Conservation (phyloP, 805 yeast species). For the Yarrowia sp. region DNA sequence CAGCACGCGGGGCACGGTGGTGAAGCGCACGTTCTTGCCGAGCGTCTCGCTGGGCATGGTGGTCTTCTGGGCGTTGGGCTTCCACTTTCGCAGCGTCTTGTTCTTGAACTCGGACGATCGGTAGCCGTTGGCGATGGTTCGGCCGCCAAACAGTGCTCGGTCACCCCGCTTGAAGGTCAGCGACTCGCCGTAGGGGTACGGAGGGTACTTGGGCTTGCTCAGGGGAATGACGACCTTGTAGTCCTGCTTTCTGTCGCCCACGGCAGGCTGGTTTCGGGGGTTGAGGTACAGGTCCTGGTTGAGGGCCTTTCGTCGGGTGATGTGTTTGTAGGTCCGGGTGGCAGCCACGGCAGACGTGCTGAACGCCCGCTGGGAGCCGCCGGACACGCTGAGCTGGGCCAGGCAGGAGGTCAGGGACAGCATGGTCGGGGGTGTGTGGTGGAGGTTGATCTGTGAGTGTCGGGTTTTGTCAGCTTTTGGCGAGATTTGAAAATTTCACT, state of each 20-base stretch:
- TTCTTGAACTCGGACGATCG: slow-evolving; percentile 78
- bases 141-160: slow-evolving; percentile 89
- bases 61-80: slow-evolving; percentile 80
- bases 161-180: slow-evolving; percentile 81
- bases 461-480: neutral
- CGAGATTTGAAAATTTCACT: slow-evolving; percentile 4
- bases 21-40: slow-evolving; percentile 61
- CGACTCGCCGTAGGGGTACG: slow-evolving; percentile 81
- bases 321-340: slow-evolving; percentile 22
- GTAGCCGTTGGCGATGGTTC: slow-evolving; percentile 77
- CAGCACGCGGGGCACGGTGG: slow-evolving; percentile 79
- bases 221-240: slow-evolving; percentile 42
- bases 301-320: slow-evolving; percentile 36
- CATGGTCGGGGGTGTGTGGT: slow-evolving; percentile 7
- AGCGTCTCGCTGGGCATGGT: slow-evolving; percentile 85
- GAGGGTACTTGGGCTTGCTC: slow-evolving; percentile 57
- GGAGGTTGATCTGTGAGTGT: neutral
- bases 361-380: slow-evolving; percentile 16
- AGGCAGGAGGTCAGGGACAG: slow-evolving; percentile 11
- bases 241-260: slow-evolving; percentile 26
- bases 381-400: slow-evolving; percentile 1
- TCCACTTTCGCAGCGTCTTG: slow-evolving; percentile 74
- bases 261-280: slow-evolving; percentile 24
- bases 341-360: neutral
- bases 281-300: slow-evolving; percentile 28